These are phyloP conservation scores for Juncus effusus DNA, from an alignment of 176 grass and related monocot genomes.

Conservation along the genomic window DNA sequence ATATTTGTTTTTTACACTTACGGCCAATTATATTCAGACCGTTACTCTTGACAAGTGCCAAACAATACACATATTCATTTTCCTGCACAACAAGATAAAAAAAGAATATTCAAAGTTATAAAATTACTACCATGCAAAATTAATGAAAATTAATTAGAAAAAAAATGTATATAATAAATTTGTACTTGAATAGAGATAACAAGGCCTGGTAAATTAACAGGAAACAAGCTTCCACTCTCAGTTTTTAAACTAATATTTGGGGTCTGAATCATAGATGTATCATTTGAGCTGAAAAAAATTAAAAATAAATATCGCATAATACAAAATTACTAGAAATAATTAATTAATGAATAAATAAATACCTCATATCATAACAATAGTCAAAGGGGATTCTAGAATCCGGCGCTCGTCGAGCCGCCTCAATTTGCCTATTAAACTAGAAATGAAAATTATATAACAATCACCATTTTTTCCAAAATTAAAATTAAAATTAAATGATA, in stretches of 20 bases:
- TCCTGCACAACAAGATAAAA: conserved; percentile 39
- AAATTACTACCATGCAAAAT: conserved; percentile 2
- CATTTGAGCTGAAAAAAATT: conserved; percentile 39
- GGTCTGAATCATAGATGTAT: conserved; percentile 32
- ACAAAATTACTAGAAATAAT: too few relatives aligned
- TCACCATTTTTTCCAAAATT: not conserved
- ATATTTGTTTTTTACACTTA: conserved; percentile 33
- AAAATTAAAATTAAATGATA: not conserved
- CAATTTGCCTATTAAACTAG: conserved; percentile 71
- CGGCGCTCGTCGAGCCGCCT: conserved; percentile 30
- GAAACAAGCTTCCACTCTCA: conserved; percentile 46
- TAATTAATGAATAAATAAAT: not conserved
- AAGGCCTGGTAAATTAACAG: conserved; percentile 52
- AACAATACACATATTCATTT: conserved; percentile 60
- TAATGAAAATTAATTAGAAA: not conserved
- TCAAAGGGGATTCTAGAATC: conserved; percentile 72
- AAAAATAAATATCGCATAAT: not conserved
- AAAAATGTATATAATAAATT: not conserved
- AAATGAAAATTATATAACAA: not conserved
- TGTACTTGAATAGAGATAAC: conserved; percentile 50
- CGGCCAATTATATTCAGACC: conserved; percentile 84
- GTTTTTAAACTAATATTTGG: conserved; percentile 76
- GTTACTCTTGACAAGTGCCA: conserved; percentile 61
- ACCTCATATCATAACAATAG: conserved; percentile 80
- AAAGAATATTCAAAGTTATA: not conserved